phyloP scores from a whole-genome alignment of 2,329 filamentous ascomycete genomes.

The Aspergillus sp. region DNA sequence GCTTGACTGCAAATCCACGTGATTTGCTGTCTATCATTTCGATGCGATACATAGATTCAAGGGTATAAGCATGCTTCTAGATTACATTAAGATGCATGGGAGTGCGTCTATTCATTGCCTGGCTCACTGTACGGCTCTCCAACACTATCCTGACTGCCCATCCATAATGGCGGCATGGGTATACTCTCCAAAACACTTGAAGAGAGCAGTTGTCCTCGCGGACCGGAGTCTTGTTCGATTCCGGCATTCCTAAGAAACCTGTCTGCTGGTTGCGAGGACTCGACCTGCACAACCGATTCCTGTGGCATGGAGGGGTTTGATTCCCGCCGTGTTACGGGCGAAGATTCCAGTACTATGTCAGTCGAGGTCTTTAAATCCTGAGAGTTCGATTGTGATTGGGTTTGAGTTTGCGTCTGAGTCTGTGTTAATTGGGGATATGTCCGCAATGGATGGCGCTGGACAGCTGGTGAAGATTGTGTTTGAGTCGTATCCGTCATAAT shows the following conservation, averaged over 20 bases:
- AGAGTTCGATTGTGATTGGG: conserved; percentile 16
- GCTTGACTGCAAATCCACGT: neutral
- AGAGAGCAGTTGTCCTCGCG: conserved; percentile 28
- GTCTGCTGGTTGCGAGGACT: conserved; percentile 35
- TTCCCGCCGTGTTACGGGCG: conserved; percentile 21
- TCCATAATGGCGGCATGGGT: conserved; percentile 33
- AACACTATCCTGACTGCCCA: conserved; percentile 32
- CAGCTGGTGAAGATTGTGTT: conserved; percentile 5
- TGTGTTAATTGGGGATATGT: conserved; percentile 4
- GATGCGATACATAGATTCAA: too few species aligned
- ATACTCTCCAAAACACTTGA: conserved; percentile 41
- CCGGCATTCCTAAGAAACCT: conserved; percentile 10
- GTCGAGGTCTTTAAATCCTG: conserved; percentile 18
- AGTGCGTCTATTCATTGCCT: conserved; percentile 7
- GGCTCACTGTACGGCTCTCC: conserved; percentile 31
- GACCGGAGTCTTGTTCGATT: conserved; percentile 7
- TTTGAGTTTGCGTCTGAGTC: conserved; percentile 9
- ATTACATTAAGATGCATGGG: neutral
- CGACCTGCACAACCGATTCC: conserved; percentile 31
- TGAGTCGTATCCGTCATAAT: conserved; percentile 3
- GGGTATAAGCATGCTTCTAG: neutral
- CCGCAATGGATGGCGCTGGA: conserved; percentile 4
- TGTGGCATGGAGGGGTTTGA: conserved; percentile 12
- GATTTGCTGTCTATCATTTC: neutral
- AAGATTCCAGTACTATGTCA: conserved; percentile 35